These are phyloP conservation scores for Vaccinium vitisidaea DNA, from an alignment of 148 eudicot species.

Conservation along the genomic window DNA sequence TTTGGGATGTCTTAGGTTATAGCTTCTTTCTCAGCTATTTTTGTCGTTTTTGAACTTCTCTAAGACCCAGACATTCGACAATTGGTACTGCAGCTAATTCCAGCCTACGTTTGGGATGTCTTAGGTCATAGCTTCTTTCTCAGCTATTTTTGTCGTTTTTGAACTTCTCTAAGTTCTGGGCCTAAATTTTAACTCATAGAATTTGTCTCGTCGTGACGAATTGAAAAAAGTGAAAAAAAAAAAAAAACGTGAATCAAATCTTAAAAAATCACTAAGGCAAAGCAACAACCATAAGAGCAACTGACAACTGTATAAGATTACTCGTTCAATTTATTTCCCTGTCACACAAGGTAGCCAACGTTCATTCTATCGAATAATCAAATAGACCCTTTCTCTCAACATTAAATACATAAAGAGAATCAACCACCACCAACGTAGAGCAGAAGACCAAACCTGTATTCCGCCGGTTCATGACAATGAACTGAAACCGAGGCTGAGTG, in stretches of 20 bases:
- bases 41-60: neutral
- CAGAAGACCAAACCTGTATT: slow-evolving; percentile 50
- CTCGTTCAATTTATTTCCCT: too few species aligned
- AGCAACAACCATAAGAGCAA: neutral
- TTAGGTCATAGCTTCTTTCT: neutral
- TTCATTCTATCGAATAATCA: neutral
- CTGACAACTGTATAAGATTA: neutral
- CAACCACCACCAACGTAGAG: neutral
- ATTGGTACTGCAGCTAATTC: too few species aligned
- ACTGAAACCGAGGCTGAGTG: slow-evolving; percentile 73
- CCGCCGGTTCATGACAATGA: slow-evolving; percentile 77
- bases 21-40: neutral
- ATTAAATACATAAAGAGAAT: neutral
- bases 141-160: neutral
- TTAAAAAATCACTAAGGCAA: neutral
- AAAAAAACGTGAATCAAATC: neutral
- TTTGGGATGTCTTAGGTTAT: neutral
- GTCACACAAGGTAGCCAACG: neutral
- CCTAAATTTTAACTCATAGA: neutral
- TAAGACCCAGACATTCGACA: too few species aligned
- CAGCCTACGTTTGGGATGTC: neutral
- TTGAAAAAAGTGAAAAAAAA: neutral
- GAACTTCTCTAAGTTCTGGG: neutral
- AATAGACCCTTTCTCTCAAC: neutral
- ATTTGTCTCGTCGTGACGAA: neutral